Evolutionary conservation across 345 rosid species (phyloP).

Genomic region (Cardamine occulta): DNA sequence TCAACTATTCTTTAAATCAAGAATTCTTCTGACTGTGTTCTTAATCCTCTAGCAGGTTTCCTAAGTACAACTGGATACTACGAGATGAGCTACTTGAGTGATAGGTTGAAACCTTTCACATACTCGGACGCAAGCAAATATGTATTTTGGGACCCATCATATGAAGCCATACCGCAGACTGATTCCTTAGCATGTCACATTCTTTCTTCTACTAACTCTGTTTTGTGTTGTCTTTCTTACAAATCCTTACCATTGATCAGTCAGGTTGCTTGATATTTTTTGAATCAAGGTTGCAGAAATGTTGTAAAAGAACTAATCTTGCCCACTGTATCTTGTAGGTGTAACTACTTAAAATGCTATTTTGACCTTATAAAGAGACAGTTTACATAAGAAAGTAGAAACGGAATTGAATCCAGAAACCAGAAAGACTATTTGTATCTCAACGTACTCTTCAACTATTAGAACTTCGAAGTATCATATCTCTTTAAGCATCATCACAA

Average conservation of each 20-base stretch:
- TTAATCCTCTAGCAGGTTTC: conserved; percentile 49
- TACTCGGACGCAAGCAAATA: conserved; percentile 50
- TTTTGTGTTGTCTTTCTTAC: neutral
- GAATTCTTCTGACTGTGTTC: conserved; percentile 8
- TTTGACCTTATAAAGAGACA: neutral
- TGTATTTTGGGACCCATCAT: conserved; percentile 57
- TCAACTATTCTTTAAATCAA: neutral
- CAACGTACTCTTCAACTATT: conserved; percentile 19
- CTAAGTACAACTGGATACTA: conserved; percentile 49
- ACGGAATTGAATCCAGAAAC: conserved; percentile 2
- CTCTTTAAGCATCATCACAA: conserved; percentile 12
- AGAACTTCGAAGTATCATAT: neutral
- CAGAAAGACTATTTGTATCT: conserved; percentile 1
- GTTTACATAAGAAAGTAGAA: conserved; percentile 1
- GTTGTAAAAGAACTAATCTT: conserved; percentile 9
- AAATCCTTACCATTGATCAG: neutral
- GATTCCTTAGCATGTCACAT: conserved; percentile 18
- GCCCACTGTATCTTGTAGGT: neutral
- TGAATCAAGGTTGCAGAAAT: conserved; percentile 26
- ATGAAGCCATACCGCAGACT: conserved; percentile 39
- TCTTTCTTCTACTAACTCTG: conserved; percentile 33
- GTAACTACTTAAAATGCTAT: conserved; percentile 9
- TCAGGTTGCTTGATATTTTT: conserved; percentile 28
- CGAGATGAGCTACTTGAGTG: conserved; percentile 60
- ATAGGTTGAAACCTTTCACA: conserved; percentile 46